phyloP scores from a whole-genome alignment of 164 flowering plant species.

The Saururus chinensis region DNA sequence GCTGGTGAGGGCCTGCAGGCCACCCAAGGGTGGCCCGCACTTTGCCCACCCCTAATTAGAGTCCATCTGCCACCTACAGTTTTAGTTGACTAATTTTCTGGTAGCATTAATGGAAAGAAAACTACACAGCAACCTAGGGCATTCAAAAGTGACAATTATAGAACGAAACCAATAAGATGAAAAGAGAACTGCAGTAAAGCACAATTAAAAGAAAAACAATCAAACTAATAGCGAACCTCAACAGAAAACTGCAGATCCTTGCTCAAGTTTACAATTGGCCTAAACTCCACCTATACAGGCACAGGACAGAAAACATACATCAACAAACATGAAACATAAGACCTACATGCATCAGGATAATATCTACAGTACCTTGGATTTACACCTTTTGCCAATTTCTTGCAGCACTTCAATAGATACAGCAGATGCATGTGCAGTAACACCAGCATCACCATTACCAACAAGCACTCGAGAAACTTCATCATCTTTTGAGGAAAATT shows the following conservation, averaged over 20 bases:
- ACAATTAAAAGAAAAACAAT: background rate
- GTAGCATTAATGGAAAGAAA: too few species aligned
- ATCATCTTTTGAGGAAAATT: slow-evolving; percentile 24
- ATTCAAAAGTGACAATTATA: background rate
- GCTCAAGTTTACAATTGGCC: slow-evolving; percentile 55
- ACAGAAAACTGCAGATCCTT: slow-evolving; percentile 75
- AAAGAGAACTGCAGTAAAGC: background rate
- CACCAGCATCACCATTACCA: slow-evolving; percentile 28
- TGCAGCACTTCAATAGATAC: slow-evolving; percentile 63
- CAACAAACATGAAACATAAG: background rate
- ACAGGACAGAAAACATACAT: slow-evolving; percentile 2
- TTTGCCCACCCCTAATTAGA: too few species aligned
- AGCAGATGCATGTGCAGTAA: slow-evolving; percentile 39
- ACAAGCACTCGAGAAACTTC: slow-evolving; percentile 20
- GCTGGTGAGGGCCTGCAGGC: too few species aligned
- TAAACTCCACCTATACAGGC: slow-evolving; percentile 73
- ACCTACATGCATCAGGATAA: background rate
- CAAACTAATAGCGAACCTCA: slow-evolving; percentile 46
- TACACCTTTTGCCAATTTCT: slow-evolving; percentile 83
- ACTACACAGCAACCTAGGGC: background rate
- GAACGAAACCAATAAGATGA: background rate
- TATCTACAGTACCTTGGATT: slow-evolving; percentile 51
- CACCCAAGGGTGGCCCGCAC: too few species aligned
- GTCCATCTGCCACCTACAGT: too few species aligned
- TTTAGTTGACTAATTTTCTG: too few species aligned